These are phyloP conservation scores for Solanum infundibuliforme DNA, from an alignment of 257 asterid species.

Conservation along the genomic window DNA sequence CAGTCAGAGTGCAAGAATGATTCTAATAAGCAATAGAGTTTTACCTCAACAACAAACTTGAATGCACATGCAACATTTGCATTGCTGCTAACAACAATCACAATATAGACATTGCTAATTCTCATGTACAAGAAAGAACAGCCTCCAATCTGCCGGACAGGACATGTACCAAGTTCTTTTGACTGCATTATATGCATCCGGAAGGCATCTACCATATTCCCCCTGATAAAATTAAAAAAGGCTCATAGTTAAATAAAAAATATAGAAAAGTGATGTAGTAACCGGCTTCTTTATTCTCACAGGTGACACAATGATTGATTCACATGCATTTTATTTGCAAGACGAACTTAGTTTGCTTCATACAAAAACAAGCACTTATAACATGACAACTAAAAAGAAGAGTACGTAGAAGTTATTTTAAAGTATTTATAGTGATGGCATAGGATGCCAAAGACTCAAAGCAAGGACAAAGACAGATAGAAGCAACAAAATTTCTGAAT, in stretches of 20 bases:
- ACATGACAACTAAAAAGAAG: neutral
- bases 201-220: constrained; percentile 99
- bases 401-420: neutral
- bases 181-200: constrained; percentile 98
- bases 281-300: neutral
- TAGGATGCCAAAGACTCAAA: neutral
- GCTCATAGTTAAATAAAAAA: neutral
- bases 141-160: constrained; percentile 98
- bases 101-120: constrained; percentile 93
- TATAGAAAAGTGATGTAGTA: neutral
- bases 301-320: neutral
- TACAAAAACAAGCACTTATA: neutral
- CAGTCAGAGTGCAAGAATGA: neutral
- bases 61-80: constrained; percentile 98
- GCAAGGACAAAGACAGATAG: neutral
- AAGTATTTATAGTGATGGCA: neutral
- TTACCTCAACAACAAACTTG: constrained; percentile 99
- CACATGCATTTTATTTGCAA: neutral
- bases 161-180: constrained; percentile 98
- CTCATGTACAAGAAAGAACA: constrained; percentile 99
- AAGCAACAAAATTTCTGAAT: neutral
- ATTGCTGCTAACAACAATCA: constrained; percentile 97
- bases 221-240: constrained; percentile 34
- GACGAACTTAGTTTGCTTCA: neutral
- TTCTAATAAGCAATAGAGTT: neutral